phyloP scores from a whole-genome alignment of 805 yeast species.

The Nakazawaea ambrosiae region DNA sequence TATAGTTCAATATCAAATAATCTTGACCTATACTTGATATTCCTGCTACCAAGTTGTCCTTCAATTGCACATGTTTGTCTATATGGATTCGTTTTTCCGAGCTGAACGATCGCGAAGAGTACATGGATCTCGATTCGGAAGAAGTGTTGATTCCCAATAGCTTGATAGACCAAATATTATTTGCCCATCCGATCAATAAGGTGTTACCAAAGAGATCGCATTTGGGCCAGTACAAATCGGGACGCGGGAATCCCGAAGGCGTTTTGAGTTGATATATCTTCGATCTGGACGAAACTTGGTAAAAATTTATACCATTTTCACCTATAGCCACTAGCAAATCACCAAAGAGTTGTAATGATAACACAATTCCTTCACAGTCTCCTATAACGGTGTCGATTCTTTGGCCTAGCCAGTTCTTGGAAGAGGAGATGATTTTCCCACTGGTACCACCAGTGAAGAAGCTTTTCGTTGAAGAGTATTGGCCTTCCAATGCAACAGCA shows the following conservation, averaged over 20 bases:
- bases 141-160: conserved; percentile 17
- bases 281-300: conserved; percentile 45
- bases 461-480: conserved; percentile 52
- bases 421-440: conserved; percentile 71
- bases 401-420: conserved; percentile 82
- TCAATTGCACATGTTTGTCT: conserved; percentile 39
- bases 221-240: conserved; percentile 83
- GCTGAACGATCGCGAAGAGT: conserved; percentile 40
- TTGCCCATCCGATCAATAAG: conserved; percentile 77
- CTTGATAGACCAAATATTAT: conserved; percentile 64
- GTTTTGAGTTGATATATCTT: conserved; percentile 45
- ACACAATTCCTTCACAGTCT: conserved; percentile 61
- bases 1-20: conserved; percentile 51
- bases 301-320: conserved; percentile 69
- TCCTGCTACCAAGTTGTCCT: conserved; percentile 63
- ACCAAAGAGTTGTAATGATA: conserved; percentile 55
- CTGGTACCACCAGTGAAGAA: conserved; percentile 88
- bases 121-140: conserved; percentile 13
- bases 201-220: conserved; percentile 62
- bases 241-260: conserved; percentile 50
- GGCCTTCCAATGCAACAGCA: conserved; percentile 73
- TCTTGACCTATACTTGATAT: conserved; percentile 67
- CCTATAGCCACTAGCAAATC: conserved; percentile 77
- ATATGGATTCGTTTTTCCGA: conserved; percentile 37
- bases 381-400: conserved; percentile 63